These are phyloP conservation scores for Leishmania major DNA, from an alignment of 208 protist genomes.

Conservation along the genomic window DNA sequence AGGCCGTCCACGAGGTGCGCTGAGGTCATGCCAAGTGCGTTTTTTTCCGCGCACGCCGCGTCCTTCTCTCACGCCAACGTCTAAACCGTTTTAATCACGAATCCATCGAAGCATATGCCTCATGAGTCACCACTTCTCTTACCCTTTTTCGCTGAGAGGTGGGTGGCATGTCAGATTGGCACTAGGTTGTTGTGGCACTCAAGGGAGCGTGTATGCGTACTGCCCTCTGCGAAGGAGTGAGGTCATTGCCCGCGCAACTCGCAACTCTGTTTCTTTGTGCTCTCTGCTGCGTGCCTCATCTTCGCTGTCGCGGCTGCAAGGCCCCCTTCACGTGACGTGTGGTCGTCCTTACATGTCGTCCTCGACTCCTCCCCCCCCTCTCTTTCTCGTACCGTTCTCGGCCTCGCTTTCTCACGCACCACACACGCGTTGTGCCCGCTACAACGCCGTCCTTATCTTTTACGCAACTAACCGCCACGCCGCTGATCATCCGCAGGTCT, in stretches of 20 bases:
- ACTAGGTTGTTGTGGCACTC: not conserved
- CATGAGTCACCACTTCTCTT: not conserved
- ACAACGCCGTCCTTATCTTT: not conserved
- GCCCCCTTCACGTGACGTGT: not conserved
- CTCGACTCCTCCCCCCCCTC: not conserved
- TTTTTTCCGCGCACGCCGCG: not conserved
- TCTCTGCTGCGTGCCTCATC: not conserved
- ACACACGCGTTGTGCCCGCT: not conserved
- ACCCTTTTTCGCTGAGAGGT: not conserved
- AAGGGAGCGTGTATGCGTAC: not conserved
- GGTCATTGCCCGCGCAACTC: no score
- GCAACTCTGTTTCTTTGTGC: not conserved
- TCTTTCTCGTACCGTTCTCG: no score
- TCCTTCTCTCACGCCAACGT: not conserved
- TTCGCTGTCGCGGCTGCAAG: not conserved
- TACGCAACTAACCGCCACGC: not conserved
- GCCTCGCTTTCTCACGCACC: not conserved
- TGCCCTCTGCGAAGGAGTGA: no score
- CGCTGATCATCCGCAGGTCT: not conserved
- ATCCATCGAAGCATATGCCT: not conserved
- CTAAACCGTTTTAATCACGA: not conserved
- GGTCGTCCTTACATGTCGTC: not conserved
- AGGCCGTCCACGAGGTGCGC: not conserved
- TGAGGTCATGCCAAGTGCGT: not conserved
- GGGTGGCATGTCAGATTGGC: no score